Percentiles rank a stretch among this genome's conserved stretches.
These are phyloP conservation scores for Pythium scleroteichum DNA, from an alignment of 352 stramenopile genomes.

Conservation along the genomic window DNA sequence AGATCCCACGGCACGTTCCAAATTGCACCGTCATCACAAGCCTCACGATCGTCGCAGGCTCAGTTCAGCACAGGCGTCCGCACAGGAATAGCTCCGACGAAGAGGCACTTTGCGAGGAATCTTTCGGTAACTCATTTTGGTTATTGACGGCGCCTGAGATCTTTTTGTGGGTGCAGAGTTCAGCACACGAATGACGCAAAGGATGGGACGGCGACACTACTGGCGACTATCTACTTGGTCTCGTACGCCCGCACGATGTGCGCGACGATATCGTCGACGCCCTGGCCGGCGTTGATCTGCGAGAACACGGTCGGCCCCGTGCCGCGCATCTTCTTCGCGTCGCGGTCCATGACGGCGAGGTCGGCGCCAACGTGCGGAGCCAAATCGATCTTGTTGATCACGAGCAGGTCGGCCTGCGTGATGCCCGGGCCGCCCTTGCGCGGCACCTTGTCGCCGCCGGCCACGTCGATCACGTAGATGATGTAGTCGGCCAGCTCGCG, in stretches of 20 bases:
- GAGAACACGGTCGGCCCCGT: constrained; percentile 94
- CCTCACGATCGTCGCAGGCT: background rate
- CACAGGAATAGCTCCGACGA: constrained; percentile 4
- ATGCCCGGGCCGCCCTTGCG: constrained; percentile 98
- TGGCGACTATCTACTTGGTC: constrained; percentile 26
- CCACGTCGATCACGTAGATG: constrained; percentile 99
- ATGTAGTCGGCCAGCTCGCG: constrained; percentile 97
- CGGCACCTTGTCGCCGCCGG: constrained; percentile 97
- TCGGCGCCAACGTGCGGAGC: constrained; percentile 94
- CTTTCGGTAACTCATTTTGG: background rate
- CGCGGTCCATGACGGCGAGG: constrained; percentile 94
- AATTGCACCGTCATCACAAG: no score
- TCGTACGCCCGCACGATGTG: constrained; percentile 58
- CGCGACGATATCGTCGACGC: constrained; percentile 90
- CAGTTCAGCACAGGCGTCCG: background rate
- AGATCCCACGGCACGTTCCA: no score
- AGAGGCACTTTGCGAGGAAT: no score
- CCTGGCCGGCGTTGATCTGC: constrained; percentile 92
- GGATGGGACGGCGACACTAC: background rate
- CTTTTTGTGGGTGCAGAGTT: no score
- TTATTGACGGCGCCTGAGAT: background rate
- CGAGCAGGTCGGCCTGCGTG: constrained; percentile 95
- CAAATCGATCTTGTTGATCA: constrained; percentile 99
- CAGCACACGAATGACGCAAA: no score
- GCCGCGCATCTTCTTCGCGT: constrained; percentile 95